Evolutionary conservation across 306 rosid species (phyloP).

Genomic region (Astragalus membranaceus): DNA sequence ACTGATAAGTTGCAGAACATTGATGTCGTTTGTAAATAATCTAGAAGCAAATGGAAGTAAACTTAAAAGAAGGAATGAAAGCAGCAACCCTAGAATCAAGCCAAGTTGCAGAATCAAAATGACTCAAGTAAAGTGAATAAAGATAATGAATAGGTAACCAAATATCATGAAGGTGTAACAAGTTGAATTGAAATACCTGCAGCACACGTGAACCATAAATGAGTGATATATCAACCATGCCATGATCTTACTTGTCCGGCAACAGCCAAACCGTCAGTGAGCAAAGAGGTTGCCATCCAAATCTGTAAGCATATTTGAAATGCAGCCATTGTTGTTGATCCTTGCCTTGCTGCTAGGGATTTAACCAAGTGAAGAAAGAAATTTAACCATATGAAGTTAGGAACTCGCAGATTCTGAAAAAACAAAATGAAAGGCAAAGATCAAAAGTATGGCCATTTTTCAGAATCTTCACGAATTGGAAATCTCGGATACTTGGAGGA

Average conservation of each 20-base stretch:
- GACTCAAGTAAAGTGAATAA: no score
- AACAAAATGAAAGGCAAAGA: neutral
- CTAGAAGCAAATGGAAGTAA: no score
- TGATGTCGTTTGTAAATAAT: no score
- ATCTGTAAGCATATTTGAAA: slow-evolving; percentile 87
- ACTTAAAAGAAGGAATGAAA: no score
- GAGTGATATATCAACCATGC: no score
- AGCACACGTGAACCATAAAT: no score
- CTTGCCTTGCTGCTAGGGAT: slow-evolving; percentile 78
- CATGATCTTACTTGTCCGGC: slow-evolving; percentile 87
- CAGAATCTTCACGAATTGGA: slow-evolving; percentile 51
- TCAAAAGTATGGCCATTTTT: slow-evolving; percentile 47
- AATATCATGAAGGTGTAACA: no score
- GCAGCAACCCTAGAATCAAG: no score
- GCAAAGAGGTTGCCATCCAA: slow-evolving; percentile 81
- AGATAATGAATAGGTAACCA: no score
- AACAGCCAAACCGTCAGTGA: slow-evolving; percentile 88
- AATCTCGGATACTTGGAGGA: slow-evolving; percentile 57
- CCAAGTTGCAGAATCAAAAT: no score
- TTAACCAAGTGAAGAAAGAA: slow-evolving; percentile 70
- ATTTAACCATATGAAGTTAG: slow-evolving; percentile 54
- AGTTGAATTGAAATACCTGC: no score
- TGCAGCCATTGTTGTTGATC: slow-evolving; percentile 80
- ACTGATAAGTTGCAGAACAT: no score
- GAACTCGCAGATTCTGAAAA: neutral